Conservation (phyloP, 345 rosid species). For the Citropsis articulata region DNA sequence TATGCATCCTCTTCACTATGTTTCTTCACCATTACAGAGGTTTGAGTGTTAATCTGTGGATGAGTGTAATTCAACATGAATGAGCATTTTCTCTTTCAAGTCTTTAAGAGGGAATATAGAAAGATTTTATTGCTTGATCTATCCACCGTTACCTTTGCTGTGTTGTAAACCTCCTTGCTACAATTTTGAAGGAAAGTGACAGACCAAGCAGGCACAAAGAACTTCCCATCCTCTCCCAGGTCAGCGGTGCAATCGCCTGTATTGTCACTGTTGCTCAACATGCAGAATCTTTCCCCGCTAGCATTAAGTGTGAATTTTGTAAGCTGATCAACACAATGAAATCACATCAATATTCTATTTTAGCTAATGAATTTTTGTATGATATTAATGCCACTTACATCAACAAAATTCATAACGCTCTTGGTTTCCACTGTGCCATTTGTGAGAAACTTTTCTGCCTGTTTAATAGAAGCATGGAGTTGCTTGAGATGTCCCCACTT, state of each 20-base stretch:
- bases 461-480: constrained; percentile 12
- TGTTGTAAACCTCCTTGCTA: constrained; percentile 19
- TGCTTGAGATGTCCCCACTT: constrained; percentile 30
- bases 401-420: background rate
- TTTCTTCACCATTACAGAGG: constrained; percentile 7
- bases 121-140: too few relatives aligned
- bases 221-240: background rate
- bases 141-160: constrained; percentile 26
- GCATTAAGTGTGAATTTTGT: background rate
- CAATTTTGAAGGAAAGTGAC: constrained; percentile 24
- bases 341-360: background rate
- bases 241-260: background rate
- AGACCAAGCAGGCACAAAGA: constrained; percentile 27
- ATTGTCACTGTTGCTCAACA: constrained; percentile 3
- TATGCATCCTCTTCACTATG: background rate
- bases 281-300: background rate
- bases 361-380: background rate
- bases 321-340: background rate
- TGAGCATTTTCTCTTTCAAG: background rate
- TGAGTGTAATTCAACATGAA: background rate
- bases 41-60: constrained; percentile 25
- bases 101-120: background rate
- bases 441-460: constrained; percentile 7
- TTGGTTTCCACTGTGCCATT: background rate
- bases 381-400: background rate